Conservation (phyloP, 345 rosid species). For the Arabidopsis arenosa region DNA sequence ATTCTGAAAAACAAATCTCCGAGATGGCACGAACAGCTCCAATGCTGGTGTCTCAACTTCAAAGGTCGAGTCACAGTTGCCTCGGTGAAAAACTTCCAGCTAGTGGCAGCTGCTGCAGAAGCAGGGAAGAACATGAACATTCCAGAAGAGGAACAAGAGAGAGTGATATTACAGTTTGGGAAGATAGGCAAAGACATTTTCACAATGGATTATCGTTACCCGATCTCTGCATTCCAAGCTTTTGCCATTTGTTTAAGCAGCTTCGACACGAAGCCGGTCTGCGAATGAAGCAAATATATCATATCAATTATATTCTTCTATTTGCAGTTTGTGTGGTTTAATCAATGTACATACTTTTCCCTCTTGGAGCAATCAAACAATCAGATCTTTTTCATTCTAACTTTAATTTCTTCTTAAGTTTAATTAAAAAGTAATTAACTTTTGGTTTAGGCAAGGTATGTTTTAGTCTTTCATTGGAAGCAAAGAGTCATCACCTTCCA, state of each 20-base stretch:
- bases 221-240: constrained; percentile 96
- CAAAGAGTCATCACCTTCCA: constrained; percentile 27
- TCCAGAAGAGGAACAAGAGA: constrained; percentile 68
- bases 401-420: background rate
- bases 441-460: constrained; percentile 43
- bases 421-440: constrained; percentile 26
- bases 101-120: constrained; percentile 73
- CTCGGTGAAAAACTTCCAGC: constrained; percentile 93
- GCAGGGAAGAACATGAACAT: constrained; percentile 52
- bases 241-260: constrained; percentile 95
- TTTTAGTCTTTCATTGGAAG: constrained; percentile 37
- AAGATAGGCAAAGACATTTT: constrained; percentile 94
- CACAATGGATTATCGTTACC: constrained; percentile 94
- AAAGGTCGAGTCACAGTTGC: constrained; percentile 94
- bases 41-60: constrained; percentile 93
- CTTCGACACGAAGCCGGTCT: constrained; percentile 93
- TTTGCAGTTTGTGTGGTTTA: constrained; percentile 31
- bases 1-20: constrained; percentile 87
- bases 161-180: constrained; percentile 87
- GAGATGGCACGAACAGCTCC: constrained; percentile 97
- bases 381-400: constrained; percentile 6
- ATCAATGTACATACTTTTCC: constrained; percentile 37
- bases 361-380: constrained; percentile 24
- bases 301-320: constrained; percentile 1
- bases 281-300: constrained; percentile 55